Evolutionary conservation across 176 grass and related monocot species (phyloP).

Genomic region (Secale cereale): DNA sequence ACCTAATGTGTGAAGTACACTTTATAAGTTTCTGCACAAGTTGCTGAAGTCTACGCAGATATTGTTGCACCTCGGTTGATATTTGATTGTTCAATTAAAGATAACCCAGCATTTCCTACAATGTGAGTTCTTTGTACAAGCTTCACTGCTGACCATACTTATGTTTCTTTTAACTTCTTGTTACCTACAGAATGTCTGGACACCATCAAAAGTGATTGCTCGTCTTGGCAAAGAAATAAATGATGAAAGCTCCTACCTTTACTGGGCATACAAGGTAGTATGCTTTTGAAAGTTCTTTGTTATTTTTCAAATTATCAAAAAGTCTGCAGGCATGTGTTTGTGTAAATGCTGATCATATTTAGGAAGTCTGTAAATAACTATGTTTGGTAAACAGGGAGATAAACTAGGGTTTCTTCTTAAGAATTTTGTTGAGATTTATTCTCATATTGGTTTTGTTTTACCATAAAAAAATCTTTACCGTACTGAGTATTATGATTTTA

Average conservation of each 20-base stretch:
- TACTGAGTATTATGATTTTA: background rate
- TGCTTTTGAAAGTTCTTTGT: background rate
- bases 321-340: background rate
- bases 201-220: slow-evolving; percentile 88
- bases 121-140: background rate
- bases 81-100: slow-evolving; percentile 11
- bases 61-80: background rate
- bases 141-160: background rate
- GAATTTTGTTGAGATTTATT: background rate
- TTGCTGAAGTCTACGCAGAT: background rate
- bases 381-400: background rate
- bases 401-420: background rate
- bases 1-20: background rate
- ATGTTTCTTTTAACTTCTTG: slow-evolving; percentile 6
- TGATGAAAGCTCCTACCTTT: slow-evolving; percentile 75
- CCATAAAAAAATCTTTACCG: background rate
- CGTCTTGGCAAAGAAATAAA: slow-evolving; percentile 97
- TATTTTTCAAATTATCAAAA: slow-evolving; percentile 15
- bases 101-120: background rate
- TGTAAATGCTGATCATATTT: background rate
- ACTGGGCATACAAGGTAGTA: slow-evolving; percentile 89
- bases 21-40: slow-evolving; percentile 13
- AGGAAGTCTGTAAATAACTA: background rate
- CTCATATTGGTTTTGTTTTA: background rate
- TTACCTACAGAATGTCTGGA: slow-evolving; percentile 75